Base-by-base conservation (phyloP, 2,329 filamentous ascomycete genomes). In the Aspergillus clavatus region DNA sequence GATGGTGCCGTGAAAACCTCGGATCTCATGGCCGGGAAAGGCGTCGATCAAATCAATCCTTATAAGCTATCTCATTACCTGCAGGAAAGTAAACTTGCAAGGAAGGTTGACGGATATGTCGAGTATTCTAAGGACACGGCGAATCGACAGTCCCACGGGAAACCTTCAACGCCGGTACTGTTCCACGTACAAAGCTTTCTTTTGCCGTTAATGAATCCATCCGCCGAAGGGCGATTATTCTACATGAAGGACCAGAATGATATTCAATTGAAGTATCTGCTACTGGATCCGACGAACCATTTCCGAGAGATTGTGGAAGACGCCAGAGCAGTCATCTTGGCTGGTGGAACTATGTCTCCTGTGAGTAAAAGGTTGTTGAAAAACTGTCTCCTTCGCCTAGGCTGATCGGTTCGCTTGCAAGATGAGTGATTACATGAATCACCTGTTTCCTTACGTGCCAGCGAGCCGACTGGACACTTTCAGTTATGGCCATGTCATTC, bases 291-390 rank as follows among this genome's bases (percentile, higher is more conserved):
- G 0, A 90, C 90, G 0, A 83, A 91, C 57, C 88, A 94, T 54
- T 97, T 98, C 67, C 85, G 85, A 6, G 86, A 90, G 8, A 86
- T 97, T 41, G 88, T 91, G 2, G 82, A 87, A 23, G 83, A 86
- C 50, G 89, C 93, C 0, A 79, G 89, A 46, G 87, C 91, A 2
- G 86, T 98, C 3, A 85, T 98, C 33, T 74, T 98, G 3, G 93
- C 90, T 0, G 93, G 93, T 46, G 93, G 93, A 18, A 98, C 93
- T 21, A 97, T 98, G 93, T 95, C 93, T 2, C 93, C 93, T 0
- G 77, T 79, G 63, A 59, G 69, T 59, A 4, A 24, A 35, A 5
- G n/a, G n/a, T n/a, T n/a, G n/a, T 10, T 11, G 11, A 18, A 24
- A 24, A 8, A 24, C 23, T 8, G 23, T 24, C 16, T 21, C 19